Percentiles rank a stretch among this genome's conserved stretches.
These are phyloP conservation scores for Suzukiozyma palmioleophila DNA, from an alignment of 1,139 yeast species.

Conservation along the genomic window DNA sequence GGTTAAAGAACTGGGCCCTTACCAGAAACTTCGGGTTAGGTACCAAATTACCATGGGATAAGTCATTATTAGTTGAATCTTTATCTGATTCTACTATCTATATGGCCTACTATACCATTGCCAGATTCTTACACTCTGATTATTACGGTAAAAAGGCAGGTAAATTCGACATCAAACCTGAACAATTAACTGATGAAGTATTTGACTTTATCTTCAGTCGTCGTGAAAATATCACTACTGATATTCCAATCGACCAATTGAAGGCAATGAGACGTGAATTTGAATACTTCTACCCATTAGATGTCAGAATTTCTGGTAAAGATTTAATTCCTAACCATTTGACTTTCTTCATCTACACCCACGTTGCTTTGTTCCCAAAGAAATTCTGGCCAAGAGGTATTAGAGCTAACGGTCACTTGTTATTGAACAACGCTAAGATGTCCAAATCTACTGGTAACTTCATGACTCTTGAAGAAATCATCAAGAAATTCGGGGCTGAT, in stretches of 20 bases:
- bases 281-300: conserved; percentile 93
- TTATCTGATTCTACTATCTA: conserved; percentile 94
- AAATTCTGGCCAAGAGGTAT: conserved; percentile 91
- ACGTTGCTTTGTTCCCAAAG: conserved; percentile 89
- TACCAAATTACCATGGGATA: conserved; percentile 96
- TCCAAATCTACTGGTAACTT: conserved; percentile 97
- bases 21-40: conserved; percentile 97
- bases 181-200: conserved; percentile 88
- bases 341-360: conserved; percentile 90
- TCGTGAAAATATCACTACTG: conserved; percentile 53
- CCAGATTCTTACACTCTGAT: conserved; percentile 82
- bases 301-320: conserved; percentile 88
- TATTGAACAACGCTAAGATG: conserved; percentile 96
- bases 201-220: conserved; percentile 88
- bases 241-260: conserved; percentile 65
- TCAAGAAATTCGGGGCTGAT: conserved; percentile 92
- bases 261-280: conserved; percentile 84
- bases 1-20: conserved; percentile 99
- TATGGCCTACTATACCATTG: conserved; percentile 92
- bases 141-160: conserved; percentile 79
- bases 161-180: conserved; percentile 67
- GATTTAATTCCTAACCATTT: conserved; percentile 97
- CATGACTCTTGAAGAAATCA: conserved; percentile 81
- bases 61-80: conserved; percentile 87
- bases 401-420: conserved; percentile 92